Evolutionary conservation across 176 grass and related monocot genomes (phyloP), one percentile per base, ranked within the genome.

Genomic region (Oryza glaberrima): DNA sequence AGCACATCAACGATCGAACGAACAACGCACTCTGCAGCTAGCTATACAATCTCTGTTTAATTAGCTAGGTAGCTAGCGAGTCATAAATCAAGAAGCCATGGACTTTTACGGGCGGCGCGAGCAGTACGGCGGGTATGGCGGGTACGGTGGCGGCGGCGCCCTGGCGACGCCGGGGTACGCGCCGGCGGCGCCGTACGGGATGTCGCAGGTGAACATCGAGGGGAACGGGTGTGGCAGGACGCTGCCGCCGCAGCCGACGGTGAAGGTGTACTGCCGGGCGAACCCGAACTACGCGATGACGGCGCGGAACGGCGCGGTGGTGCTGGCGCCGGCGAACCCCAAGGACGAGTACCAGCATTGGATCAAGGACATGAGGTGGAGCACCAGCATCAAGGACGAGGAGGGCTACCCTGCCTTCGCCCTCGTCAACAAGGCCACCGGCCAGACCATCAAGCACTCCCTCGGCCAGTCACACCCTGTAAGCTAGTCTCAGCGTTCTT

Each of bases 311-410:
- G 94, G 92, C 5, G 75, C 16, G 48, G 89, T 92, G 23, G 82
- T 90, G 32, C 90, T 97, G 1, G 94, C 89, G 10, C 92, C 90
- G 25, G 82, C 82, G 13, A 88, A 97, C 87, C 85, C 87, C n/a
- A 85, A 82, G 81, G 92, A 94, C 86, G 88, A 90, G 7, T 90
- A 94, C 75, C 94, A 94, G 92, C 95, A 97, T 84, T 97, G 95
- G 95, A 88, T 92, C 92, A 97, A 94, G 73, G 95, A 97, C 81
- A 92, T 94, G 95, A 69, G 95, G 52, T 89, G 83, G 83, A 91
- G 92, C 88, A 88, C 78, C 23, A 88, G 45, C 26, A 76, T 92
- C 64, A 91, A 91, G 90, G 95, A 97, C 85, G 92, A 97, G 71
- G 92, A 97, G 10, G 90, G 92, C 2, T 94, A 92, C 83, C 95